Percentiles rank a stretch among this genome's conserved stretches.
Conservation (phyloP, 352 stramenopile species). For the Phytophthora rubi region DNA sequence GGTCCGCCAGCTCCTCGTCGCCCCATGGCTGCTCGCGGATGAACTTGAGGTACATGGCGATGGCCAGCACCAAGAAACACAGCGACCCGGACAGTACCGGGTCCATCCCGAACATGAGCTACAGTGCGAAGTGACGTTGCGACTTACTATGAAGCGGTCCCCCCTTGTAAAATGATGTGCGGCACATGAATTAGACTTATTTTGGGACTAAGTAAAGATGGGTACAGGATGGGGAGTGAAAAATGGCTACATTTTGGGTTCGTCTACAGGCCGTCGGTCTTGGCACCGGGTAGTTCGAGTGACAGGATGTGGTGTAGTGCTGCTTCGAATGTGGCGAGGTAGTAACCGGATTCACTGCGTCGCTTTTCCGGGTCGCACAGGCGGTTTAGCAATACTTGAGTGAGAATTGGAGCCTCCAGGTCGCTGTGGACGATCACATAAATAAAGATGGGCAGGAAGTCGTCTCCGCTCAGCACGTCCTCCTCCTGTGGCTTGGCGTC, state of each 20-base stretch:
- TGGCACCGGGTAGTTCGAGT: slow-evolving; percentile 44
- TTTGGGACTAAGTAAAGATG: background rate
- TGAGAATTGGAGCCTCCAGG: slow-evolving; percentile 76
- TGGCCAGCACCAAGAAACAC: slow-evolving; percentile 86
- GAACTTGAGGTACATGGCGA: slow-evolving; percentile 91
- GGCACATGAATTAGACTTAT: background rate
- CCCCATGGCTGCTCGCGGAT: slow-evolving; percentile 75
- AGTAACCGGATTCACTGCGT: slow-evolving; percentile 88
- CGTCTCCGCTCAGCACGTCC: slow-evolving; percentile 82
- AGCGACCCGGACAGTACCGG: slow-evolving; percentile 87
- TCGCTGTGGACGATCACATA: slow-evolving; percentile 89
- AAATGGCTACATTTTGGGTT: slow-evolving; percentile 26
- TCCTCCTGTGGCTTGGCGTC: slow-evolving; percentile 44
- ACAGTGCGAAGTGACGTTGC: slow-evolving; percentile 18
- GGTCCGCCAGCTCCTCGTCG: slow-evolving; percentile 60
- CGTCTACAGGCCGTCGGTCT: slow-evolving; percentile 27
- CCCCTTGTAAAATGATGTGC: slow-evolving; percentile 8
- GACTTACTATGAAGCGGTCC: slow-evolving; percentile 17
- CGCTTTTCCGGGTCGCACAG: slow-evolving; percentile 87
- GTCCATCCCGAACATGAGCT: slow-evolving; percentile 60
- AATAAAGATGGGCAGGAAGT: slow-evolving; percentile 91
- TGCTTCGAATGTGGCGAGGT: slow-evolving; percentile 84
- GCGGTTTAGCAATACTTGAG: slow-evolving; percentile 82
- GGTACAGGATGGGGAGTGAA: background rate
- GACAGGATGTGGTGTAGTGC: slow-evolving; percentile 84